Base-by-base conservation (phyloP, 1,139 yeast species). In the Martiniozyma asiatica region DNA sequence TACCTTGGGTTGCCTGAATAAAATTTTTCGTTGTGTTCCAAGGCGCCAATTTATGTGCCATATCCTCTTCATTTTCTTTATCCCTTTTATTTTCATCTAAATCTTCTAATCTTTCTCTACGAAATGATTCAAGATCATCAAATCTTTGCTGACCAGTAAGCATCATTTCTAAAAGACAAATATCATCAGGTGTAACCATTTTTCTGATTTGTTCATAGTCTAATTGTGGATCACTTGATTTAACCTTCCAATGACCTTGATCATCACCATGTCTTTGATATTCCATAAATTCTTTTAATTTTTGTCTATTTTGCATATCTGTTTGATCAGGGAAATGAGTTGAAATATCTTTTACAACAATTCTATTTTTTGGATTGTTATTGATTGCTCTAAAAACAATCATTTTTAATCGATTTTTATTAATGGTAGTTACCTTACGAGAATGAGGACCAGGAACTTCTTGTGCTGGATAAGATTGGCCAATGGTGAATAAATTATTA, bases 371-470 rank as follows among this genome's bases (percentile, higher is more conserved):
- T 2, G 80, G 79, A 30, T 69, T 75, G 41, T 74, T 73, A 52
- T 87, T 84, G 56, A 92, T 64, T 3, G 87, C 82, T 35, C 98
- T 69, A 47, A 73, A 87, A 4, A 85, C 97, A 45, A 89, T 77
- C 96, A 92, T 87, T 51, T 82, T 84, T 39, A 92, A 61, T 38
- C 98, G 65, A 47, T 85, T 87, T 48, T 89, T 87, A 31, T 89
- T 76, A 14, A 94, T 87, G 7, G 94, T 80, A 0, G 98, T 87
- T 11, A 87, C 96, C 48, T 85, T 85, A 53, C 98, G 71, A 2
- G 96, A 84, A 52, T 92, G 96, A 2, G 99, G 98, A 1, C 97
- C 97, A 1, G 98, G 98, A 14, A 92, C 78, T 49, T 85, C 95
- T 30, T 81, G 79, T 3, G 85, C 95, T 1, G 98, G 98, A 45